Base-by-base conservation (phyloP, 768 basidiomycete genomes). In the Solioccasus polychromus region DNA sequence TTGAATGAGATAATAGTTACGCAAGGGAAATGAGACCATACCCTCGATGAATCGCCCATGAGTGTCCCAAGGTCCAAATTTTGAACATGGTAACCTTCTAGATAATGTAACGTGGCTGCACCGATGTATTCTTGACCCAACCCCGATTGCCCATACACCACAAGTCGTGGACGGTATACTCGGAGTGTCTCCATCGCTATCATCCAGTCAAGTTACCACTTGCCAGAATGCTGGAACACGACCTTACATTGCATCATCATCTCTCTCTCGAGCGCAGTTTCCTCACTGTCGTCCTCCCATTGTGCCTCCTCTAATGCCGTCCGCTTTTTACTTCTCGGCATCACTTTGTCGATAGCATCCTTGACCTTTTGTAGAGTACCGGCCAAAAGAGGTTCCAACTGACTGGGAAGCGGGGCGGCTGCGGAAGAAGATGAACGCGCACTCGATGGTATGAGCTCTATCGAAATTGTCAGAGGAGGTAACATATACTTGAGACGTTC, bases 31-130 rank as follows among this genome's bases (percentile, higher is more conserved):
- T 23, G 36, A 12, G 8, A 71, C 88, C 61, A n/a, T 48, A 95
- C 94, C 61, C 93, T 71, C 1, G 91, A 83, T 1, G 93, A 88
- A 63, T 98, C 95, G 31, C 88, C 78, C 70, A 98, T 75, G 34
- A 99, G 69, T 0, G 82, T 83, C 9, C 91, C 96, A 15, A 98
- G 73, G 61, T 99, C 96, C 42, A 98, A 75, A 56, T 81, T 92
- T 65, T 99, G 96, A 0, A 97, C 78, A 60, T 97, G 91, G 64
- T 89, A 96, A 0, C 96, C 95, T 70, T 99, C 96, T 17, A 99
- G 70, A 62, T 94, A 85, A 69, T 98, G 93, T 26, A 99, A 67
- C 5, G 89, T 82, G 1, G 95, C 96, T 1, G 93, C 83, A 30
- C 91, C 95, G 47, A 98, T 71, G 57, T 90, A 93, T 5, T 72